Evolutionary conservation across 2,329 filamentous ascomycete genomes (phyloP), one percentile per base, ranked within the genome.

Genomic region (Boeremia exigua): DNA sequence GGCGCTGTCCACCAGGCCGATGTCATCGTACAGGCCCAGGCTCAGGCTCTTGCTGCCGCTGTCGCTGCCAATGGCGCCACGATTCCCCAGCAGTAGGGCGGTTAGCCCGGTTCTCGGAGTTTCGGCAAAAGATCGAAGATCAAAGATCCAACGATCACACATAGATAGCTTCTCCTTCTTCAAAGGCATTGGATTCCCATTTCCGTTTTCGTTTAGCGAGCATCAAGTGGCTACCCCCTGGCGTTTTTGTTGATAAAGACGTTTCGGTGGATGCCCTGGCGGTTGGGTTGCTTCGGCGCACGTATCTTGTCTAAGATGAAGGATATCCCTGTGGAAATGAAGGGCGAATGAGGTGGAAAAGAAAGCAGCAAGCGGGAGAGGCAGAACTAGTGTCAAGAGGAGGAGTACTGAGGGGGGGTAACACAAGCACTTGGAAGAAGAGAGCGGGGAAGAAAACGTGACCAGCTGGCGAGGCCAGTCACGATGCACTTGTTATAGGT

Each of bases 1-100:
- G 84, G 81, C 19, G 91, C 94, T 52, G 86, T 96, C 58, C 82
- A 88, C 62, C 86, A 90, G 75, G 90, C 90, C 52, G 84, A 87
- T 59, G 79, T 80, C 52, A 81, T 86, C 25, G 70, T 65, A 10
- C 67, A 73, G 36, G 64, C 57, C 12, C 66, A 70, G 37, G 66
- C 67, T 12, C 58, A 65, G 37, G 66, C 62, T 23, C 19, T 23
- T 23, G 19, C 19, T 28, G 62, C 61, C 19, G 65, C 56, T 17
- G 67, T 59, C 25, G 67, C 63, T 29, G 63, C 66, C n/a, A 64
- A 64, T 15, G 63, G 63, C 15, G 52, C 44, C 30, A 51, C 61
- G 34, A 40, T 55, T 38, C 54, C 60, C 19, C 63, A 60, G 50
- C 61, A 68, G 60, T 66, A 62, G 60, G 30, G 30, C 33, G 44